These are phyloP conservation scores for Ustilago shanxiensis DNA, from an alignment of 1,284 basidiomycete genomes.

Conservation along the genomic window DNA sequence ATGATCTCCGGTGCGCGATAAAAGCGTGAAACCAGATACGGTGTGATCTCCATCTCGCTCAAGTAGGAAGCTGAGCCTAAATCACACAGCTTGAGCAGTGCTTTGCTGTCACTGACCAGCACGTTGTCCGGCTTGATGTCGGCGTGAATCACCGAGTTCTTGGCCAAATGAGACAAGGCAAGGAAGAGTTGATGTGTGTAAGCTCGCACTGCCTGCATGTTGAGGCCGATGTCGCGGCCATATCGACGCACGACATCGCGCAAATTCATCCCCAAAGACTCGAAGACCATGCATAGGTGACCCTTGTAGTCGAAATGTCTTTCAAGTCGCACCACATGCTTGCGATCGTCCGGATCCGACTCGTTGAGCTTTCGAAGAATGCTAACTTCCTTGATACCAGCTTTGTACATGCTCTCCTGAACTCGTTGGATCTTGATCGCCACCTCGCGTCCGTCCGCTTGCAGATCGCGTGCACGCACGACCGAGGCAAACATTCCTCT, in stretches of 20 bases:
- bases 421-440: conserved; percentile 97
- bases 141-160: conserved; percentile 94
- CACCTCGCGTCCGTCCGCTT: conserved; percentile 76
- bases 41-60: conserved; percentile 95
- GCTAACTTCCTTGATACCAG: conserved; percentile 90
- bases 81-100: conserved; percentile 92
- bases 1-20: conserved; percentile 99
- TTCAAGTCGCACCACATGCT: conserved; percentile 91
- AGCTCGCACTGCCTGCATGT: conserved; percentile 94
- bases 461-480: conserved; percentile 82
- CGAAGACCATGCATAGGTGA: conserved; percentile 96
- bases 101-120: conserved; percentile 88
- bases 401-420: conserved; percentile 98
- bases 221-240: conserved; percentile 96
- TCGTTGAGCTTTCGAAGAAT: conserved; percentile 87
- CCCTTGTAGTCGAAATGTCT: conserved; percentile 96
- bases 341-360: conserved; percentile 95
- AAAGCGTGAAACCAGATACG: conserved; percentile 96
- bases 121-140: conserved; percentile 77
- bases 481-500: conserved; percentile 99
- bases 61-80: conserved; percentile 94
- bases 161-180: conserved; percentile 84
- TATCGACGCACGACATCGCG: conserved; percentile 99
- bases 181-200: conserved; percentile 97
- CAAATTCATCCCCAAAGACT: conserved; percentile 92